These are phyloP conservation scores for Candida nanaspora DNA, from an alignment of 805 yeast species.

Conservation along the genomic window DNA sequence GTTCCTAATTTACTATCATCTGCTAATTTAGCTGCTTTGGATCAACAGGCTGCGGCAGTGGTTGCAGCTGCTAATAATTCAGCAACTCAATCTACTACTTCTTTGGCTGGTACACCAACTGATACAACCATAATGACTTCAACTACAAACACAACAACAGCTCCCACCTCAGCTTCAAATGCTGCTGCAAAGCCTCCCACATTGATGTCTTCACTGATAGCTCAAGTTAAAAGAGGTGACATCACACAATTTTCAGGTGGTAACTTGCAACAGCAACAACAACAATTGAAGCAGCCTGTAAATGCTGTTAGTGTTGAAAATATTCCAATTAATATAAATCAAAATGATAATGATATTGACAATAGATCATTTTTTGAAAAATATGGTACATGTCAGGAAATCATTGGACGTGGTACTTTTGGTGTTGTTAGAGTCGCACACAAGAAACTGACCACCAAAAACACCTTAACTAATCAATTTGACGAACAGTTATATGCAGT, in stretches of 20 bases:
- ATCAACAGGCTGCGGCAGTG: slow-evolving; percentile 20
- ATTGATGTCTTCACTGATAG: slow-evolving; percentile 57
- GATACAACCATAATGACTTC: slow-evolving; percentile 3
- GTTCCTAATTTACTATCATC: slow-evolving; percentile 55
- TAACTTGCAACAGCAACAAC: too few relatives aligned
- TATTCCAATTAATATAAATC: slow-evolving; percentile 3
- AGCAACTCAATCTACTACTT: too few relatives aligned
- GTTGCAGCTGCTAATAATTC: slow-evolving; percentile 16
- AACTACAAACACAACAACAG: slow-evolving; percentile 2
- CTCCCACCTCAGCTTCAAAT: neutral
- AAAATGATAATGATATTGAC: slow-evolving; percentile 21
- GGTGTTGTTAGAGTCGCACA: slow-evolving; percentile 91
- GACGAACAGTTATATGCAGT: slow-evolving; percentile 66
- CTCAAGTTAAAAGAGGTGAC: slow-evolving; percentile 40
- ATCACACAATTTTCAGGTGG: slow-evolving; percentile 21
- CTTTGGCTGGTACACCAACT: too few relatives aligned
- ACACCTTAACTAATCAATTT: too few relatives aligned
- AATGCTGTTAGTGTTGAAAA: slow-evolving; percentile 13
- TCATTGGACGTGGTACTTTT: slow-evolving; percentile 88
- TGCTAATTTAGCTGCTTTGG: slow-evolving; percentile 19
- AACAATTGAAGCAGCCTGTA: slow-evolving; percentile 13
- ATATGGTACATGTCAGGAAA: slow-evolving; percentile 92
- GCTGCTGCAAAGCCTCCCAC: slow-evolving; percentile 49
- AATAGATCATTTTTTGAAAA: slow-evolving; percentile 68
- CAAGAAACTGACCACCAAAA: slow-evolving; percentile 35